Evolutionary conservation across 306 rosid species (phyloP).

Genomic region (Pachyrhizus erosus): DNA sequence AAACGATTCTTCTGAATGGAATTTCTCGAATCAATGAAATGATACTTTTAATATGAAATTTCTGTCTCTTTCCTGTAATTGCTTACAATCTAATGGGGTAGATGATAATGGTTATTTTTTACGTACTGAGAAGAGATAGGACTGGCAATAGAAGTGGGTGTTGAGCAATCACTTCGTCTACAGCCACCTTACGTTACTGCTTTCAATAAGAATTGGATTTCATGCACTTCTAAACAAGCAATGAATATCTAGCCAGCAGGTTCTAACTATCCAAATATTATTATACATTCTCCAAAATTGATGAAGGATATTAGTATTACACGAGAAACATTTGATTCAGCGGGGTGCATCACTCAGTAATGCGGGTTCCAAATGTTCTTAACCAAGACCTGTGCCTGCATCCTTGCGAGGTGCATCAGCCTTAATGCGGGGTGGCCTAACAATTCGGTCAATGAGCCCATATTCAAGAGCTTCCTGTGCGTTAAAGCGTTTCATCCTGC

Average conservation of each 20-base stretch:
- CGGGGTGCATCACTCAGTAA: slow-evolving; percentile 16
- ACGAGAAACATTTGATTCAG: slow-evolving; percentile 25
- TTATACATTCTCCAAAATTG: slow-evolving; percentile 41
- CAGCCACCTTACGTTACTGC: slow-evolving; percentile 13
- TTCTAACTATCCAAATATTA: slow-evolving; percentile 40
- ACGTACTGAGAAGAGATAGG: not conserved
- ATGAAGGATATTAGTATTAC: slow-evolving; percentile 21
- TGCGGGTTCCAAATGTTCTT: slow-evolving; percentile 42
- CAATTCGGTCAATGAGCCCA: slow-evolving; percentile 83
- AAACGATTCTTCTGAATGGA: not conserved
- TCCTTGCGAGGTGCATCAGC: slow-evolving; percentile 79
- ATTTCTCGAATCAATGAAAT: not conserved
- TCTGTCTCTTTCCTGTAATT: not conserved
- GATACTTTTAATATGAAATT: not conserved
- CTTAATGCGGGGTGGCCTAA: slow-evolving; percentile 83
- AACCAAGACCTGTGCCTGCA: slow-evolving; percentile 82
- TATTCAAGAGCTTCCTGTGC: slow-evolving; percentile 92
- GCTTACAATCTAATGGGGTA: slow-evolving; percentile 6
- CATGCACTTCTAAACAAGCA: slow-evolving; percentile 22
- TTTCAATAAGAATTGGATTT: slow-evolving; percentile 12
- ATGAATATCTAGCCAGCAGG: slow-evolving; percentile 31
- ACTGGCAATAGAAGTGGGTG: not conserved
- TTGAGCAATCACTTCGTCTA: not conserved
- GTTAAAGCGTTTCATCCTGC: slow-evolving; percentile 71
- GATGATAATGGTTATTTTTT: not conserved